Evolutionary conservation across 148 eudicot genomes (phyloP).

Genomic region (Salicornia ramosissima): DNA sequence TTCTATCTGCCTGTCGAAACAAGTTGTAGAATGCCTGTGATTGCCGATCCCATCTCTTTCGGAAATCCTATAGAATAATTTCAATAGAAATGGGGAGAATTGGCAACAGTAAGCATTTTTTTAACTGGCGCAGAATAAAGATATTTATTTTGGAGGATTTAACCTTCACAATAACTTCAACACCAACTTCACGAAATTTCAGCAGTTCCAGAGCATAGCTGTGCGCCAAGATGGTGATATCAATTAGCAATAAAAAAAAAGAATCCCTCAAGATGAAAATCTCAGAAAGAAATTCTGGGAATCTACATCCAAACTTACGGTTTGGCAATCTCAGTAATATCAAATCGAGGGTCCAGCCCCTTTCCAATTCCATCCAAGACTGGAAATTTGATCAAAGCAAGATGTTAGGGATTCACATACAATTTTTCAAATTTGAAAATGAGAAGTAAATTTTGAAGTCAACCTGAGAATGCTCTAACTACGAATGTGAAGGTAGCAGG

Average conservation of each 20-base stretch:
- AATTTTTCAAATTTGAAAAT: constrained; percentile 10
- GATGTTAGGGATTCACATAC: background rate
- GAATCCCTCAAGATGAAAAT: background rate
- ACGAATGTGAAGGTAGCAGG: constrained; percentile 78
- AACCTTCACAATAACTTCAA: constrained; percentile 85
- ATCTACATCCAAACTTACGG: constrained; percentile 56
- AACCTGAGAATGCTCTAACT: constrained; percentile 69
- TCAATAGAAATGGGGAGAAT: background rate
- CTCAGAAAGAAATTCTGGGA: background rate
- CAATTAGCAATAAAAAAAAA: constrained; percentile 7
- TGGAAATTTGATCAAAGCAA: constrained; percentile 27
- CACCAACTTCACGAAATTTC: constrained; percentile 93
- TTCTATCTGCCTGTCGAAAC: constrained; percentile 94
- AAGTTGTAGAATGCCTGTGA: constrained; percentile 87
- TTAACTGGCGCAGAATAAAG: constrained; percentile 1
- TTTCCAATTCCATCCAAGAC: constrained; percentile 99
- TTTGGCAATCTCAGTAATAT: constrained; percentile 95
- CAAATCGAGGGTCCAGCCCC: constrained; percentile 99
- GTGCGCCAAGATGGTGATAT: constrained; percentile 21
- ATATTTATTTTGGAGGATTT: constrained; percentile 4
- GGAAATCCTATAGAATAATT: constrained; percentile 59
- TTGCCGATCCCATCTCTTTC: constrained; percentile 90
- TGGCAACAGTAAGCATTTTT: background rate
- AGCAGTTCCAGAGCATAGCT: constrained; percentile 96
- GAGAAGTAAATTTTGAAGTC: constrained; percentile 16